Percentiles rank a stretch among this genome's conserved stretches.
These are phyloP conservation scores for Psilocybe mexicana DNA, from an alignment of 1,284 basidiomycete genomes.

Conservation along the genomic window DNA sequence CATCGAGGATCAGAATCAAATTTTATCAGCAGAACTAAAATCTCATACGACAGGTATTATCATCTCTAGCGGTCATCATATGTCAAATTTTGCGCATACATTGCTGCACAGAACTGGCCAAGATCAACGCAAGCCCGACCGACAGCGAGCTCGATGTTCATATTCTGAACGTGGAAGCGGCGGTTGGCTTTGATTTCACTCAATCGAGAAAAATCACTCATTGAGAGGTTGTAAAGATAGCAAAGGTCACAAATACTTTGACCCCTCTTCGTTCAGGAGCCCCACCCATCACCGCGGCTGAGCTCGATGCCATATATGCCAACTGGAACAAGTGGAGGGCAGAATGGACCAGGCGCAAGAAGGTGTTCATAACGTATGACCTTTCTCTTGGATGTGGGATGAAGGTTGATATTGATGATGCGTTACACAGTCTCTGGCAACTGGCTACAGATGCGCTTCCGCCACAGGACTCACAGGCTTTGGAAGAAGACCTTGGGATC, in stretches of 20 bases:
- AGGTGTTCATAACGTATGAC: constrained; percentile 67
- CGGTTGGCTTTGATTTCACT: constrained; percentile 34
- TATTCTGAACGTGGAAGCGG: constrained; percentile 42
- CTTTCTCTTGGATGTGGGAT: not conserved
- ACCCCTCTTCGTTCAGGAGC: constrained; percentile 65
- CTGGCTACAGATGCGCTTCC: constrained; percentile 65
- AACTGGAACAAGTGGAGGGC: constrained; percentile 73
- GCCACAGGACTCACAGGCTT: constrained; percentile 58
- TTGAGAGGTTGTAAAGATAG: constrained; percentile 41
- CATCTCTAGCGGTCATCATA: not conserved
- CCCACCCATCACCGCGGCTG: constrained; percentile 64
- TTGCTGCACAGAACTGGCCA: constrained; percentile 55
- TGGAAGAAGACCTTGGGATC: constrained; percentile 74
- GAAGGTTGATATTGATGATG: not conserved
- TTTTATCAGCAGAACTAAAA: constrained; percentile 51
- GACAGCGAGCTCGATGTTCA: constrained; percentile 62
- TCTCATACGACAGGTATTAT: constrained; percentile 48
- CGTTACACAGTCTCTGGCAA: constrained; percentile 65
- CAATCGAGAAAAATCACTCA: not conserved
- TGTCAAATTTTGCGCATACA: constrained; percentile 14
- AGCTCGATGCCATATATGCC: constrained; percentile 57
- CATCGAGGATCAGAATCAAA: constrained; percentile 63
- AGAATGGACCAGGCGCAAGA: constrained; percentile 72
- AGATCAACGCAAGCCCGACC: constrained; percentile 63
- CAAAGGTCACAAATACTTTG: constrained; percentile 50